Evolutionary conservation across 805 yeast genomes (phyloP), one percentile per base, ranked within the genome.

Genomic region (Candida easanensis): DNA sequence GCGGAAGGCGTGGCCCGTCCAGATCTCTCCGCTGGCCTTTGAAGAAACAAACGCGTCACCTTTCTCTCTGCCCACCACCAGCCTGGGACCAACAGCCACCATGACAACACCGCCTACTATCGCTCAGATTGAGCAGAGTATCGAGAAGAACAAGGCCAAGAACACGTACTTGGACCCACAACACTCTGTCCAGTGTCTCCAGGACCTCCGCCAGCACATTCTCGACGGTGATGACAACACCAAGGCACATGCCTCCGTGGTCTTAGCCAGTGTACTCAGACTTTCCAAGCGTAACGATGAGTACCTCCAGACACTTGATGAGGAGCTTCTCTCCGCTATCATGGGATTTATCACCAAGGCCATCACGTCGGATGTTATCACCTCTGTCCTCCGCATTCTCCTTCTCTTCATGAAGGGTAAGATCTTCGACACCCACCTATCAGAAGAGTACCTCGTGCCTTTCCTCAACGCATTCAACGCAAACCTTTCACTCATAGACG

Each of bases 261-360:
- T 79, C 4, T 60, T 81, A 23, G 76, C 82, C 25, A 76, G 71
- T 49, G 63, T 76, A 21, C 59, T 79, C 34, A 81, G 77, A 33
- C 61, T 65, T 18, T 69, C 74, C 6, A 75, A 78, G 4, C 57
- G 58, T 17, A 60, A 64, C 16, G 62, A 68, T 22, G 65, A 60
- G 6, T 64, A 69, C 45, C 45, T 59, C 18, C 43, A 52, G 9
- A 51, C 68, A 11, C 64, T 74, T 49, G 77, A 73, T 51, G 68
- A 65, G 35, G 48, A 58, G 1, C 57, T 77, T 38, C 68, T 74
- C 49, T 52, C 60, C 33, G 63, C 69, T 10, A 58, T 76, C 25
- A 68, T 72, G 44, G 61, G 71, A 15, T 67, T 71, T 6, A 67
- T 74, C 17, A 54, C 70, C 18, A 46, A 65, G 19, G 66, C 72